Evolutionary conservation across 2,329 filamentous ascomycete species (phyloP), one percentile per base, ranked within the genome.

Genomic region (Apiospora arundinis): DNA sequence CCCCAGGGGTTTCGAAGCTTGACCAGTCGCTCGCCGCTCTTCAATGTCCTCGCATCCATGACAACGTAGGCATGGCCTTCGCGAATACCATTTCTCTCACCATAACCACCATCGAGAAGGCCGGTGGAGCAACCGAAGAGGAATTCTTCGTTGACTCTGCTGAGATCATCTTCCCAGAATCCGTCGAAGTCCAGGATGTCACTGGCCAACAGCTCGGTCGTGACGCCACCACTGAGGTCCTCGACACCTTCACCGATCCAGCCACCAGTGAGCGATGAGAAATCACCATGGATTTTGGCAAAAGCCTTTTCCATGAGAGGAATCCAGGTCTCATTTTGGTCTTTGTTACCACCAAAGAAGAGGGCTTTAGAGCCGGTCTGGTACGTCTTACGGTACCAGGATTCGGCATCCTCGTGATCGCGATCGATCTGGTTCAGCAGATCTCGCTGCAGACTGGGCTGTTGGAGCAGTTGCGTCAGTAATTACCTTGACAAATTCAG

Each of bases 101-200:
- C 90, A 70, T 90, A 91, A 1, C 90, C 90, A 44, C 86, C 86
- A 60, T 90, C 90, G 70, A 92, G 86, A 37, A 91, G 83, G 12
- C 91, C 92, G 0, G 89, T 90, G 0, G 86, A 88, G 76, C 91
- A 93, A n/a, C 92, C 91, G 75, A 93, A 93, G 9, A 94, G 82
- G 76, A 96, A 97, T 68, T 94, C 91, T 70, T 94, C 83, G 78
- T 97, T 96, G 71, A 95, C 93, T 73, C 92, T 91, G 81, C 91
- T 89, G 32, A 97, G 87, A 78, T 96, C 93, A 48, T 95, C 90
- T 0, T 87, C 89, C 95, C 94, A 97, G 79, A 97, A 97, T 28
- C 90, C 88, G 68, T 97, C 91, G 72, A 92, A 92, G 77, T 96
- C 91, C 4, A 94, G 85, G 46, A 95, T 93, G 76, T 94, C 92